Evolutionary conservation across 176 grass and related monocot genomes (phyloP).

Genomic region (Triticum monococcum): DNA sequence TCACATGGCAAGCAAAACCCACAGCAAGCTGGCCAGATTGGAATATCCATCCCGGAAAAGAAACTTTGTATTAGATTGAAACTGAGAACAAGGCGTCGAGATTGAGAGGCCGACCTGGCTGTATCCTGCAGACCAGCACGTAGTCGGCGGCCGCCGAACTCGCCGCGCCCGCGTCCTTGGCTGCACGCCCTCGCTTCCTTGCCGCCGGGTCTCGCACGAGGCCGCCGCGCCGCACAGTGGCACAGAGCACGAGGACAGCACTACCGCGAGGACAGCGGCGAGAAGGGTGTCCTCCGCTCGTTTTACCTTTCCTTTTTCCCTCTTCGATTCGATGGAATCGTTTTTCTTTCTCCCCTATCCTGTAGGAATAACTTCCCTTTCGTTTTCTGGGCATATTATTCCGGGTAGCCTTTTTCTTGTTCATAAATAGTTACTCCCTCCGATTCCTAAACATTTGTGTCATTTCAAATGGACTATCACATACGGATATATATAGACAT

Average conservation of each 20-base stretch:
- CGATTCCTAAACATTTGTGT: too few species aligned
- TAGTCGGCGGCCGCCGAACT: background rate
- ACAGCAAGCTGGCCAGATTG: background rate
- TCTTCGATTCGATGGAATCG: background rate
- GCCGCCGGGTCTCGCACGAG: background rate
- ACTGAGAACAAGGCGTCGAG: background rate
- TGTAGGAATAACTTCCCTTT: background rate
- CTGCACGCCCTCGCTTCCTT: background rate
- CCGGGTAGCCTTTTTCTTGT: too few species aligned
- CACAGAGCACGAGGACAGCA: background rate
- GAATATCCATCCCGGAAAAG: background rate
- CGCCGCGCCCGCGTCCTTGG: background rate
- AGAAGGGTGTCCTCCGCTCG: conserved; percentile 1
- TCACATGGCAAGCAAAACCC: background rate
- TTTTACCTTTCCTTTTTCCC: background rate
- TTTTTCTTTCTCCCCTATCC: background rate
- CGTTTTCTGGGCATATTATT: background rate
- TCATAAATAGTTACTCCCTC: too few species aligned
- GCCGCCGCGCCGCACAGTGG: too few species aligned
- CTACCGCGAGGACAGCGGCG: background rate
- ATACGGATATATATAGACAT: too few species aligned
- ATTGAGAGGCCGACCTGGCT: background rate
- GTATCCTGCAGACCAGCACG: conserved; percentile 5
- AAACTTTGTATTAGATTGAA: background rate
- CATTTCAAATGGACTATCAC: too few species aligned